Evolutionary conservation across 805 yeast species (phyloP).

Genomic region (Wickerhamiella kurtzmanii): DNA sequence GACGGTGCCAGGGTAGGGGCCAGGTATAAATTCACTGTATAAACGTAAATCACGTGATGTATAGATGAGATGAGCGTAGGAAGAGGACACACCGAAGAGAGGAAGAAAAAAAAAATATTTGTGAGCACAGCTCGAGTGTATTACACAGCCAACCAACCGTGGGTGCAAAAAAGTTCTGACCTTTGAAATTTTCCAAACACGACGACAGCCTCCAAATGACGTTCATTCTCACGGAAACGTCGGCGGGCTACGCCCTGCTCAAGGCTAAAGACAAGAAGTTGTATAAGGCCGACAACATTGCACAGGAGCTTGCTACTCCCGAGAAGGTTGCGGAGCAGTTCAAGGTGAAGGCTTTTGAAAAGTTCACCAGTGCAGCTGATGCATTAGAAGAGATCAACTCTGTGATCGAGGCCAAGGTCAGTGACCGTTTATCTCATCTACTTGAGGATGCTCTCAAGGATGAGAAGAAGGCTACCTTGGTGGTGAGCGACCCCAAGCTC

Average conservation of each 20-base stretch:
- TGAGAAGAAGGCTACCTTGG: slow-evolving; percentile 58
- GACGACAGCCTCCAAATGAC: slow-evolving; percentile 20
- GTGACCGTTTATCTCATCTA: slow-evolving; percentile 64
- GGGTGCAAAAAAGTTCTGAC: slow-evolving; percentile 1
- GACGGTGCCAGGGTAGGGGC: too few species aligned
- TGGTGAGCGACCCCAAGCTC: slow-evolving; percentile 89
- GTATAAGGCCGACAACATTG: slow-evolving; percentile 63
- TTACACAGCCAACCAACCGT: neutral
- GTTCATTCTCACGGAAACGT: slow-evolving; percentile 77
- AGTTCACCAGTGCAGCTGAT: slow-evolving; percentile 85
- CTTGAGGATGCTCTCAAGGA: slow-evolving; percentile 32
- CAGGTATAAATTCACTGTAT: neutral
- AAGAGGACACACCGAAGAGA: neutral
- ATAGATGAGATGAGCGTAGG: too few species aligned
- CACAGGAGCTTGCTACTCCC: slow-evolving; percentile 66
- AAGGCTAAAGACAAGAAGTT: slow-evolving; percentile 97
- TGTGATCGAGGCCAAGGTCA: slow-evolving; percentile 84
- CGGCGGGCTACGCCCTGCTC: slow-evolving; percentile 96
- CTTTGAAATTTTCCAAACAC: slow-evolving; percentile 1
- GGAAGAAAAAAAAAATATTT: too few species aligned
- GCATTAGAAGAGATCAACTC: slow-evolving; percentile 93
- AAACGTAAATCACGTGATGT: neutral
- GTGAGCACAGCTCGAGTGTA: neutral
- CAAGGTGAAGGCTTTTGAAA: slow-evolving; percentile 90
- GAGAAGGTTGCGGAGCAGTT: slow-evolving; percentile 80